Base-by-base conservation (phyloP, 305 asterid species). In the Fraxinus baroniana region DNA sequence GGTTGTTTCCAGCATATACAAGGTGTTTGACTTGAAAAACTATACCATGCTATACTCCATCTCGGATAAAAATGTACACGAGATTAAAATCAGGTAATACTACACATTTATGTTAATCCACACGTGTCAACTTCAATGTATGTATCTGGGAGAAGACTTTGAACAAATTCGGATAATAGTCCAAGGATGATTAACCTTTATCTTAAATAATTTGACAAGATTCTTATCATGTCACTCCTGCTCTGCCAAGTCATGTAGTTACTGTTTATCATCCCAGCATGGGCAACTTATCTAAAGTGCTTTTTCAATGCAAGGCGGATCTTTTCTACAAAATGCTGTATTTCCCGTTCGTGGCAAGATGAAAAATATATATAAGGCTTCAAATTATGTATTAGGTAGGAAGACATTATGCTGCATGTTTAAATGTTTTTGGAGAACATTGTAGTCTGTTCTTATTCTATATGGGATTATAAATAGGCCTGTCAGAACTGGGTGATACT, bases 21-120 rank as follows among this genome's bases (percentile, higher is more conserved):
- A 97, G 92, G 98, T 97, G 77, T 97, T 97, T 87, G 99, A 97
- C 91, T 89, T 97, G 95, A 94, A 97, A 89, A 96, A 94, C 89
- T 96, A 96, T 83, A 89, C 93, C 32, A 94, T 96, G 98, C 83
- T 96, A 78, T 97, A 97, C 89, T 92, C 99, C 78, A 94, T 97
- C 72, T 93, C 98, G 4, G 98, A 97, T 82, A 88, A 92, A 87
- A 90, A 97, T 86, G 97, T 97, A 84, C 97, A 97, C 79, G 99
- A 94, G 91, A 97, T 97, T 74, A 94, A 94, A 89, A 97, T 95
- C 89, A 95, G 99, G 99, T 94, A 88, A 79, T 46, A 57, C 52
- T 60, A 55, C 78, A 46, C 7, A 64, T 74, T 24, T 20, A 62
- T 24, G 30, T 22, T 24, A 20, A 22, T 62, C 72, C 32, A 8